Percentiles rank a stretch among this genome's conserved stretches.
These are phyloP conservation scores for Termitomyces sp. DNA, from an alignment of 768 basidiomycete species.

Conservation along the genomic window DNA sequence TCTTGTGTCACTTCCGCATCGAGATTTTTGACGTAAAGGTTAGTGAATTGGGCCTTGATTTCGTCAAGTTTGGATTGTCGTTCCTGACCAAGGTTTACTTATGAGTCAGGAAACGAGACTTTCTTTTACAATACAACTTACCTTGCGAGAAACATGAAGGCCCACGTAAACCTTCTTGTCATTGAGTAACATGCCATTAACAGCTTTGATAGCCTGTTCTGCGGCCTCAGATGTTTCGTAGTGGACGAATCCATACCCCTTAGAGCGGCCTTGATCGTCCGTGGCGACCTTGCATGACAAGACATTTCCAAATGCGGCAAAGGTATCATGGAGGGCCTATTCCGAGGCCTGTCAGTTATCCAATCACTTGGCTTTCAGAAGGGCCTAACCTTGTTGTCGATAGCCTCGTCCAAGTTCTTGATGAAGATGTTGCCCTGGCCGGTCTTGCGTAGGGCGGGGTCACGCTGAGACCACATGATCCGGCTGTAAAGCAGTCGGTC, in stretches of 20 bases:
- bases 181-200: conserved; percentile 98
- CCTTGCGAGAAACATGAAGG: conserved; percentile 95
- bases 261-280: conserved; percentile 92
- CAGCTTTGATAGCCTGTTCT: conserved; percentile 93
- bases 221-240: conserved; percentile 98
- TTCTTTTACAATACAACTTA: conserved; percentile 22
- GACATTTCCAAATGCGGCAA: conserved; percentile 98
- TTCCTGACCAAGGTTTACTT: conserved; percentile 45
- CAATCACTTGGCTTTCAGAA: background rate
- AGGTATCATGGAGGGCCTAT: conserved; percentile 98
- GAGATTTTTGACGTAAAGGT: conserved; percentile 97
- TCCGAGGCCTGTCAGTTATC: background rate
- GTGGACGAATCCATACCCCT: conserved; percentile 98
- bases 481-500: conserved; percentile 47
- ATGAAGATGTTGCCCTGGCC: conserved; percentile 99
- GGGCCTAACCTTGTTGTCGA: conserved; percentile 88
- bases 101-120: background rate
- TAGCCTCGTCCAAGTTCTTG: conserved; percentile 95
- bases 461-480: conserved; percentile 99
- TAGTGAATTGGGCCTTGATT: conserved; percentile 96
- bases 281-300: conserved; percentile 98
- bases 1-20: conserved; percentile 79
- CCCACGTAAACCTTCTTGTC: conserved; percentile 99
- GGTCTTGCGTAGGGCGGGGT: conserved; percentile 98
- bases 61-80: conserved; percentile 98